Base-by-base conservation (phyloP, 768 basidiomycete genomes). In the Leccinum subgranulosum region DNA sequence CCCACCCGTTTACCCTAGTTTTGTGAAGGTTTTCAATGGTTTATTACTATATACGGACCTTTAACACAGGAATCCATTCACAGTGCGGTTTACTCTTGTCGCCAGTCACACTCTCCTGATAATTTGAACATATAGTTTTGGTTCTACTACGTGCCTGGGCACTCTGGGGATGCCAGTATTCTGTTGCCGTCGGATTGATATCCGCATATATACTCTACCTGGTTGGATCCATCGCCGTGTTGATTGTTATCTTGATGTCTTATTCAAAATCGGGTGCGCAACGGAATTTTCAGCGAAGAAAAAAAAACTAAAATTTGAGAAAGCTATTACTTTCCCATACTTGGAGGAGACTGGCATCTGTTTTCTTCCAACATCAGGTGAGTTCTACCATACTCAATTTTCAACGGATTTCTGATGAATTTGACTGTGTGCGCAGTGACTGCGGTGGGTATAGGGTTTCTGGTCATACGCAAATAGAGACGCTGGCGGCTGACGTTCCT, bases 81-180 rank as follows among this genome's bases (percentile, higher is more conserved):
- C 10, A 29, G 64, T 66, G 46, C 39, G 61, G 28, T 9, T 53
- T 17, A 27, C 17, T 1, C 3, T 36, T 12, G 11, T 3, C 7
- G 0, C 10, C 8, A 29, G 17, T 14, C 48, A 11, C 11, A 7
- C 41, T n/a, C 19, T 9, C 14, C 33, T 55, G 25, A 50, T 11
- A 33, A 27, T 23, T 15, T 10, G 14, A 25, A 6, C 6, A 17
- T 4, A 6, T 31, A 66, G 66, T 54, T 19, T 49, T 68, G 25
- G 53, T 67, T 31, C 23, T 66, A 45, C n/a, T 65, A n/a, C 63
- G 66, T 3, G 63, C 56, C 8, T 55, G 66, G 57, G 56, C 64
- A 6, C 55, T 66, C 28, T 68, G 64, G 66, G 58, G 34, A 5
- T 62, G 66, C 47, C 31, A 31, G 10, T n/a, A 23, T 28, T 21